Evolutionary conservation across 2,329 filamentous ascomycete species (phyloP), one percentile per base, ranked within the genome.

Genomic region (Ophiostoma perfectum): DNA sequence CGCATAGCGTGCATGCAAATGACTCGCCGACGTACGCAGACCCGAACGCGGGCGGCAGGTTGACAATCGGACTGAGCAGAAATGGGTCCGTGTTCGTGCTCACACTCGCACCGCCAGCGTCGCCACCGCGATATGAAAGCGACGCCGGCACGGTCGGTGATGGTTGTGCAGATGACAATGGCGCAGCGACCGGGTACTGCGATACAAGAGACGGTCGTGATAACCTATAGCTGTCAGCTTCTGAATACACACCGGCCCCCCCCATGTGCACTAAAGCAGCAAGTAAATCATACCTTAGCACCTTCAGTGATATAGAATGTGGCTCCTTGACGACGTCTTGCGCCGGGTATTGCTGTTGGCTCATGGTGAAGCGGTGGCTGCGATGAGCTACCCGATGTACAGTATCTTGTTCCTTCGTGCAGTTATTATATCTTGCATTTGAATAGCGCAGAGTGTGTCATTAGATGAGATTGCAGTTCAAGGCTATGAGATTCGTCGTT

Each of bases 21-120:
- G 90, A 92, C 80, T 98, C 93, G 74, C 95, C 95, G 27, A 98
- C 94, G 77, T 97, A 97, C 8, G 94, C 93, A 12, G 92, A 94
- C 62, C 93, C 94, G 77, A 99, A 98, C 0, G 92, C 90, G 16
- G 93, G 89, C 9, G 95, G 94, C 1, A 98, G 88, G 64, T 92
- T 95, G 74, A 98, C 85, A 67, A 88, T 82, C 0, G 86, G 86
- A 45, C 83, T 84, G 71, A 89, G 82, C 70, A 88, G 77, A 76
- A 87, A 87, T 6, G 84, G 83, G 14, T 80, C 78, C 4, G 84
- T 80, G 71, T 85, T 86, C 42, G 82, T 82, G 67, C 75, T 55
- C 11, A 16, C 49, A 27, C 49, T 12, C 14, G 8, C n/a, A 18
- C 49, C 18, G 49, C 14, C 74, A 70, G 74, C 36, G 27, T 44